Evolutionary conservation across 1,284 basidiomycete species (phyloP), one percentile per base, ranked within the genome.

Genomic region (Ceratobasidium sp.): DNA sequence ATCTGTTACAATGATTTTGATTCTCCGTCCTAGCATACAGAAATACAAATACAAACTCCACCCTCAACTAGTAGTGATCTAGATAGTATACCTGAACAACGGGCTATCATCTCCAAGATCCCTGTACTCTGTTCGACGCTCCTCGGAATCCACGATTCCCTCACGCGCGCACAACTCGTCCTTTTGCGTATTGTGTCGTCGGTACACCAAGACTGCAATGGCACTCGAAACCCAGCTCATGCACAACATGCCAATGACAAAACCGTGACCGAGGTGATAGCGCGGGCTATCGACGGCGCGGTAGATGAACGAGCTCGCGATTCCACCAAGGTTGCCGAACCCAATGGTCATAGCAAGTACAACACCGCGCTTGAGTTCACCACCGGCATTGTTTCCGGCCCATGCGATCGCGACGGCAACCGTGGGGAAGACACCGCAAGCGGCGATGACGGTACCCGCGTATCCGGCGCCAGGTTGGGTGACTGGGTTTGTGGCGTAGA

Each of bases 311-410:
- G 80, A 81, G 1, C 79, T 80, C 72, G 80, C 80, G 49, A 82
- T 76, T 34, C 82, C 81, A 58, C 85, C 85, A 17, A 84, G 75
- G 72, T 85, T 86, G 53, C 82, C 85, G 57, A 84, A 68, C 3
- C 84, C 84, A 72, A 83, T 83, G 25, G 86, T 81, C 78, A 85
- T 83, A 13, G 84, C 86, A 68, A 86, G 74, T 2, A 79, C 82
- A 43, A 87, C 82, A 53, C 82, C 83, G 69, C 80, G 77, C 73
- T 86, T 83, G 73, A 82, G 72, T 72, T 84, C 83, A 13, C 87
- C 87, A 64, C 86, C 86, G 1, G 81, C 80, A 72, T 85, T 85
- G 62, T 84, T 83, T 13, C 82, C 79, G 1, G 79, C 81, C 87
- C 86, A 87, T 17, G 85, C 84, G 17, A 87, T 77, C 56, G 78